These are phyloP conservation scores for Aspergillus alliaceus DNA, from an alignment of 2,329 filamentous ascomycete genomes.

Conservation along the genomic window DNA sequence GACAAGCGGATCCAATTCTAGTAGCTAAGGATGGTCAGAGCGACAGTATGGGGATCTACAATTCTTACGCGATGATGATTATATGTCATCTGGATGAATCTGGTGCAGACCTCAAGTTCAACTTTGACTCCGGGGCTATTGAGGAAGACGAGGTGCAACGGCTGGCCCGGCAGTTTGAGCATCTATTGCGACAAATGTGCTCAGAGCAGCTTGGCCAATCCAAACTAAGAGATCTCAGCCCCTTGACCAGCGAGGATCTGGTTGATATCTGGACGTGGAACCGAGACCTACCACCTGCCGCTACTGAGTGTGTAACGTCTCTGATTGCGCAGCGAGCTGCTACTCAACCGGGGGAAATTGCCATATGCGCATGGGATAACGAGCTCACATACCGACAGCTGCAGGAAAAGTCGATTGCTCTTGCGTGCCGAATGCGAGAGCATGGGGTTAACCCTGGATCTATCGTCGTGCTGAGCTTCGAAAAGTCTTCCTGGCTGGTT, in stretches of 20 bases:
- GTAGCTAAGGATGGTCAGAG: background rate
- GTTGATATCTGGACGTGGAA: background rate
- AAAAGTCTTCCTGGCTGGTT: constrained; percentile 8
- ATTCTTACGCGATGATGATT: background rate
- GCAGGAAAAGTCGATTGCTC: constrained; percentile 24
- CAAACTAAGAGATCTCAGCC: background rate
- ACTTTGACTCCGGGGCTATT: background rate
- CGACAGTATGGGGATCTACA: background rate
- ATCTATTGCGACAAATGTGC: background rate
- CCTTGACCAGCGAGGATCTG: background rate
- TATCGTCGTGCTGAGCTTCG: constrained; percentile 9
- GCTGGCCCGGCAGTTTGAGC: background rate
- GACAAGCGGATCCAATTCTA: background rate
- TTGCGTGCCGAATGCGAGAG: constrained; percentile 23
- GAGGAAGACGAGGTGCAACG: background rate
- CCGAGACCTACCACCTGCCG: background rate
- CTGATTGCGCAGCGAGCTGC: background rate
- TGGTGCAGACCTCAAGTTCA: background rate
- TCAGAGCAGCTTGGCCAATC: background rate
- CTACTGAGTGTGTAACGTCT: background rate
- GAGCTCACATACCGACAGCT: constrained; percentile 8
- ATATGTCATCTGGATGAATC: background rate
- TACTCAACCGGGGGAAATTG: background rate
- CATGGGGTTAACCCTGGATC: constrained; percentile 19
- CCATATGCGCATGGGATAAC: constrained; percentile 14